phyloP scores from a whole-genome alignment of 345 rosid genomes.

The Anacardium occidentale region DNA sequence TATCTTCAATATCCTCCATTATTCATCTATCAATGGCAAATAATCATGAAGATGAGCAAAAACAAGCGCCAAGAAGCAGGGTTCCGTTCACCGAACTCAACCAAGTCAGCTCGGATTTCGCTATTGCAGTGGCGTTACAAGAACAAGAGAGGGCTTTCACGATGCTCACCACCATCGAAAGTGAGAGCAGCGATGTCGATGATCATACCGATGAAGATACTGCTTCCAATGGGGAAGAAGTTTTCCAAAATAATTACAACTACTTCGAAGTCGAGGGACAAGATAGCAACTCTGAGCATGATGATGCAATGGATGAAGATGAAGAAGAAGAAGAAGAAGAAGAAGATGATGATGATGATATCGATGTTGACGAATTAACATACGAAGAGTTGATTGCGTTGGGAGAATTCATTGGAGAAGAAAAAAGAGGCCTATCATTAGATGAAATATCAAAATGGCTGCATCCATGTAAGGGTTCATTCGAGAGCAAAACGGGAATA shows the following conservation, averaged over 20 bases:
- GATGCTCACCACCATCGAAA: slow-evolving; percentile 32
- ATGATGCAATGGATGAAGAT: slow-evolving; percentile 43
- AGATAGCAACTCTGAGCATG: slow-evolving; percentile 34
- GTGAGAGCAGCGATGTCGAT: slow-evolving; percentile 34
- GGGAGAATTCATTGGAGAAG: slow-evolving; percentile 66
- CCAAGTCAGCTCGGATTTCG: slow-evolving; percentile 40
- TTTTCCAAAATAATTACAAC: slow-evolving; percentile 35
- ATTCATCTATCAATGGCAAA: slow-evolving; percentile 17
- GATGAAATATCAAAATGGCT: slow-evolving; percentile 47
- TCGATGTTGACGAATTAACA: slow-evolving; percentile 65
- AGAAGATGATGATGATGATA: slow-evolving; percentile 74
- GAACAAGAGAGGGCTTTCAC: slow-evolving; percentile 32
- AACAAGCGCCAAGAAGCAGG: slow-evolving; percentile 29
- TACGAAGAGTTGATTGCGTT: slow-evolving; percentile 71
- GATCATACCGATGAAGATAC: slow-evolving; percentile 12
- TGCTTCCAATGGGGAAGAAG: slow-evolving; percentile 21
- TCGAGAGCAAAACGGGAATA: slow-evolving; percentile 27
- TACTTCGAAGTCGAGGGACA: slow-evolving; percentile 50
- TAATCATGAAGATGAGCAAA: slow-evolving; percentile 24
- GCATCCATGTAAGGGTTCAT: slow-evolving; percentile 13
- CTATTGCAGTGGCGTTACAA: slow-evolving; percentile 38
- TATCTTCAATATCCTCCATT: background rate
- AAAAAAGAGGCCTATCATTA: slow-evolving; percentile 48
- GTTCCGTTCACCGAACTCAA: slow-evolving; percentile 23
- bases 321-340: slow-evolving; percentile 52